Conservation (phyloP, 306 rosid species). For the Crotalaria pallida region DNA sequence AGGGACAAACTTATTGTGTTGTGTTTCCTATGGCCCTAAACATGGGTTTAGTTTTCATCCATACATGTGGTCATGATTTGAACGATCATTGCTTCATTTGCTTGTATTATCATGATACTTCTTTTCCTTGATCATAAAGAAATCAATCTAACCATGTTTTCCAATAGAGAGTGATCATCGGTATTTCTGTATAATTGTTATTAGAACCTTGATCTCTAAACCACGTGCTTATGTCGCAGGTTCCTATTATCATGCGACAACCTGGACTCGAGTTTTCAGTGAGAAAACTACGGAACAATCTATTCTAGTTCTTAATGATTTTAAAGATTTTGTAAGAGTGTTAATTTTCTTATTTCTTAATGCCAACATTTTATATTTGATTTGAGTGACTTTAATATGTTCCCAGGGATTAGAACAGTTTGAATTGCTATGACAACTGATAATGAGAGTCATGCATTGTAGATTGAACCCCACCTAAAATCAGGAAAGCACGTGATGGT, state of each 20-base stretch:
- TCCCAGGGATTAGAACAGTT: background rate
- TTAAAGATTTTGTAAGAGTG: constrained; percentile 59
- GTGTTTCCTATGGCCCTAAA: background rate
- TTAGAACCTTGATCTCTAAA: constrained; percentile 16
- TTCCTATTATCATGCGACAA: constrained; percentile 72
- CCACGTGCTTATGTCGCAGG: constrained; percentile 35
- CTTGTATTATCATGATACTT: background rate
- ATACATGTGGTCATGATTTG: background rate
- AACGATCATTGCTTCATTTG: background rate
- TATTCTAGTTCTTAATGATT: constrained; percentile 89
- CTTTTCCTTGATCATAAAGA: background rate
- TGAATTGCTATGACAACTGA: constrained; percentile 11
- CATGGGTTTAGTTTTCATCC: background rate
- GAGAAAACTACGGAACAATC: constrained; percentile 73
- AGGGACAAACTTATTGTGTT: background rate
- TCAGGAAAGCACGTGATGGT: constrained; percentile 91
- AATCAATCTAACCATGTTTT: background rate
- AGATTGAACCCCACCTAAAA: constrained; percentile 79
- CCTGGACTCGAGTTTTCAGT: constrained; percentile 76
- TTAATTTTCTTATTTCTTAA: background rate
- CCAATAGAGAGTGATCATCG: background rate
- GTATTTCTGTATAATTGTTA: background rate
- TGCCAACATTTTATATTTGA: background rate
- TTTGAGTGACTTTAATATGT: constrained; percentile 11
- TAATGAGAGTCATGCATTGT: constrained; percentile 22